Base-by-base conservation (phyloP, 768 basidiomycete genomes). In the Leccinum olivaceopallidum region DNA sequence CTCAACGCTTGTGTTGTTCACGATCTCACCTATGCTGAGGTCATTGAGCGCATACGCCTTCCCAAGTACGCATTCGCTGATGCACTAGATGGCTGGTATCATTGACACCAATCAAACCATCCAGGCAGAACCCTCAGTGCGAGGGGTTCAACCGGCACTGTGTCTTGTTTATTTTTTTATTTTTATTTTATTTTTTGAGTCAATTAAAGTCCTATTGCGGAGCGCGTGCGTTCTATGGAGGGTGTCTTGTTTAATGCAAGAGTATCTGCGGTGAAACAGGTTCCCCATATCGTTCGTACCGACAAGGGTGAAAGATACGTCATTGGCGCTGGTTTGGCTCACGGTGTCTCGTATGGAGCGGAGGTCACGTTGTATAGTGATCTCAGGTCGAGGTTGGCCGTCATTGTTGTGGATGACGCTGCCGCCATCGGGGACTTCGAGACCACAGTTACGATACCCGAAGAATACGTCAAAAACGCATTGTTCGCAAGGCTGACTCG, bases 41-140 rank as follows among this genome's bases (percentile, higher is more conserved):
- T 73, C 24, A 47, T 74, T n/a, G 37, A 52, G 14, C 66, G 60
- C n/a, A 60, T 74, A 34, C 53, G 42, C 14, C 58, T 62, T 14
- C 47, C 55, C 13, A 58, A n/a, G 68, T 64, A 51, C 22, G 65
- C 48, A 47, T 5, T 6, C 32, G 36, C 26, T 10, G 1, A 2
- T 32, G 9, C 18, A 6, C 20, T 24, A 28, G 10, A 24, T 18
- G 22, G 9, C 34, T 12, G 34, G 55, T 14, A 12, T 20, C 20
- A 12, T 24, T 64, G 1, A 63, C 30, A 7, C n/a, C 1, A 10
- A 48, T 13, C 4, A 24, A 36, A 24, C 32, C 12, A 9, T 53
- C 22, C 44, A n/a, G n/a, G 9, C 74, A 75, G 42, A 60, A 59
- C 53, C 75, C 75, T 4, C 72, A 65, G 16, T 75, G 72, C 24